A percentile compares a stretch with the other conserved stretches of the same genome.
These are phyloP conservation scores for Lycium ferocissimum DNA, from an alignment of 257 asterid species.

Conservation along the genomic window DNA sequence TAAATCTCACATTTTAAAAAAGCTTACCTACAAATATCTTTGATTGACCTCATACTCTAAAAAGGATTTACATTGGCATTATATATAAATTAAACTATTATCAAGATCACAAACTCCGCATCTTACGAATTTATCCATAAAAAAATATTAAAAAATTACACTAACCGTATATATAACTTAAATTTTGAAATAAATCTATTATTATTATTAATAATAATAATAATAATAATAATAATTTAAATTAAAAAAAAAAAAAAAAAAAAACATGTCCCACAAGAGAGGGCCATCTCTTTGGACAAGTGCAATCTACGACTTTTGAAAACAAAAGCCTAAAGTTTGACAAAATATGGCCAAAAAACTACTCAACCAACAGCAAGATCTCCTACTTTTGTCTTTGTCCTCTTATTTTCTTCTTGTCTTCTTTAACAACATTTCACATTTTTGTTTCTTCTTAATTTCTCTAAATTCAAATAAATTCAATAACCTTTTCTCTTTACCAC, in stretches of 20 bases:
- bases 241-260: background rate
- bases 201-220: background rate
- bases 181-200: too few relatives aligned
- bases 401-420: conserved; percentile 49
- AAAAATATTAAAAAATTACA: too few relatives aligned
- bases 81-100: too few relatives aligned
- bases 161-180: too few relatives aligned
- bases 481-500: conserved; percentile 30
- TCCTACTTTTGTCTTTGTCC: conserved; percentile 32
- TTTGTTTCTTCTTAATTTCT: conserved; percentile 45
- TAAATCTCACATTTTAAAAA: too few relatives aligned
- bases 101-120: too few relatives aligned
- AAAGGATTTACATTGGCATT: too few relatives aligned
- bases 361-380: conserved; percentile 47
- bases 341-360: conserved; percentile 50
- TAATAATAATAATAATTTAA: too few relatives aligned
- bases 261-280: conserved; percentile 62
- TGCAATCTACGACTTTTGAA: conserved; percentile 57
- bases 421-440: conserved; percentile 42
- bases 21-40: too few relatives aligned
- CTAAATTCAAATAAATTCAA: conserved; percentile 25
- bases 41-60: too few relatives aligned
- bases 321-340: conserved; percentile 50
- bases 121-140: too few relatives aligned
- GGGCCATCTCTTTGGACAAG: conserved; percentile 37